Percentiles rank a stretch among this genome's conserved stretches.
Conservation (phyloP, 129 eudicot species). For the Flaveria brownii region DNA sequence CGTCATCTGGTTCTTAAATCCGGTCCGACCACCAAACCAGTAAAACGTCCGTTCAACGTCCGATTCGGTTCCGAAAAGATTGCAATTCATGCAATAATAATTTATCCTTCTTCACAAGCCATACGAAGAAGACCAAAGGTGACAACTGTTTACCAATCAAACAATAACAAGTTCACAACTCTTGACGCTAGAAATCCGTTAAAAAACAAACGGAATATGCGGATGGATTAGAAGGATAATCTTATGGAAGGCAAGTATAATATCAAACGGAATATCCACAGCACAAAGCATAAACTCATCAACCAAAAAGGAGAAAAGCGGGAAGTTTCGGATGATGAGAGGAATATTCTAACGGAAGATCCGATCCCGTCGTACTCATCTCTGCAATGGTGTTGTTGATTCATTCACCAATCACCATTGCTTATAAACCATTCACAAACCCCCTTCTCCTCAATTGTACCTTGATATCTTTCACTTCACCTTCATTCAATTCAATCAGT, state of each 20-base stretch:
- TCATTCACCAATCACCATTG: constrained; percentile 6
- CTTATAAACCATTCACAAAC: constrained; percentile 42
- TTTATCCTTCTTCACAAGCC: not conserved
- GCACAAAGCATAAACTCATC: constrained; percentile 37
- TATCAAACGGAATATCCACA: constrained; percentile 37
- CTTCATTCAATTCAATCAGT: not conserved
- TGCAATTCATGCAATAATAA: not conserved
- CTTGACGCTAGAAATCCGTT: constrained; percentile 18
- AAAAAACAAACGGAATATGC: constrained; percentile 32
- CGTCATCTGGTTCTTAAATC: too few species aligned
- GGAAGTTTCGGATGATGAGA: constrained; percentile 11
- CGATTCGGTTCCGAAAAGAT: too few species aligned
- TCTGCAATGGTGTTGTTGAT: constrained; percentile 7
- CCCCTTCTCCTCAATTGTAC: constrained; percentile 22
- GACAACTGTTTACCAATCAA: not conserved
- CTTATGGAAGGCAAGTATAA: constrained; percentile 8
- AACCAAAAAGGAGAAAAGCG: constrained; percentile 3
- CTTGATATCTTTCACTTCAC: constrained; percentile 8
- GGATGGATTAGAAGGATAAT: constrained; percentile 27
- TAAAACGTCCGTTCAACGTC: too few species aligned
- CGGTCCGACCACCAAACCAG: too few species aligned
- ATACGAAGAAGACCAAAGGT: not conserved
- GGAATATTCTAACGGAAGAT: constrained; percentile 47
- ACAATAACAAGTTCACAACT: not conserved
- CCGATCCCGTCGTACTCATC: constrained; percentile 21